A percentile compares a stretch with the other conserved stretches of the same genome.
phyloP scores from a whole-genome alignment of 2,329 filamentous ascomycete species.

The Pseudogymnoascus sp. region DNA sequence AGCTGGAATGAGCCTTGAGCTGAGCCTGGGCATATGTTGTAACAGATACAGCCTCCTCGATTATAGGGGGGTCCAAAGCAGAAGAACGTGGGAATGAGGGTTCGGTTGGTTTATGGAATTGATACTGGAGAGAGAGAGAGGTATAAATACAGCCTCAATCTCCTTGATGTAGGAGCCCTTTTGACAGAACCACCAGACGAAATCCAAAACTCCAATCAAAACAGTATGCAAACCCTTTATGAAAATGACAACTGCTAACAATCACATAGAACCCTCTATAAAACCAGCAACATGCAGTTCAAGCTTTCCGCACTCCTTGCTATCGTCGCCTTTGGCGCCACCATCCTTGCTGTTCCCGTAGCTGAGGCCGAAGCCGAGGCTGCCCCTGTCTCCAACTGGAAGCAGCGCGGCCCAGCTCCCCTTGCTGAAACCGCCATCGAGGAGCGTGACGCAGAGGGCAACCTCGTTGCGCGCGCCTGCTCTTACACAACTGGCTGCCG shows the following conservation, averaged over 20 bases:
- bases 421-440: not conserved
- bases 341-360: not conserved
- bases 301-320: not conserved
- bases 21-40: no score
- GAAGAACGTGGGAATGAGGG: not conserved
- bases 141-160: not conserved
- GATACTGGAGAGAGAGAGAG: not conserved
- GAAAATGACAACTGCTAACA: not conserved
- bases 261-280: not conserved
- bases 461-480: not conserved
- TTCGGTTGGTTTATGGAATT: not conserved
- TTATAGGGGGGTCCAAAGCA: no score
- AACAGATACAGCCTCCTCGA: no score
- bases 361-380: not conserved
- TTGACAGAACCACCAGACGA: not conserved
- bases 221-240: not conserved
- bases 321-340: not conserved
- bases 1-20: not conserved
- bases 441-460: not conserved
- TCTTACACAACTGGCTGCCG: not conserved
- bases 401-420: not conserved
- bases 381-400: not conserved
- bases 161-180: not conserved
- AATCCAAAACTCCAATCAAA: not conserved
- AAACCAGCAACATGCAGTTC: not conserved